phyloP scores from a whole-genome alignment of 441 rosid species.

The Monsonia emarginata region DNA sequence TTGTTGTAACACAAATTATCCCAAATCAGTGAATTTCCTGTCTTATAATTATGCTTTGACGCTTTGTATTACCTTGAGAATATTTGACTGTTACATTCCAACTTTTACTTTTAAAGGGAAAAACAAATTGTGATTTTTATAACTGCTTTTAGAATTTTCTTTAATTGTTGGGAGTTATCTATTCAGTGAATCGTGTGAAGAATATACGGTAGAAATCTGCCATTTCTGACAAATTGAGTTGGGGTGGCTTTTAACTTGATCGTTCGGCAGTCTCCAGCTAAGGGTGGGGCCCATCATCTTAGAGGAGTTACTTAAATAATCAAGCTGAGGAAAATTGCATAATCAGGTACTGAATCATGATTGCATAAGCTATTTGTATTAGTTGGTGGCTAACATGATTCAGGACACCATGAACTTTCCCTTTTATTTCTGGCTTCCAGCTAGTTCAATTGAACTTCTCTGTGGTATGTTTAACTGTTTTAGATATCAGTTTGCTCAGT shows the following conservation, averaged over 20 bases:
- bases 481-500: background rate
- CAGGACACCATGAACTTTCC: background rate
- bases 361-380: background rate
- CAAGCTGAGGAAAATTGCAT: background rate
- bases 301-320: background rate
- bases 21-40: background rate
- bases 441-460: background rate
- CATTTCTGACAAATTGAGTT: background rate
- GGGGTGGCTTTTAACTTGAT: background rate
- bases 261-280: background rate
- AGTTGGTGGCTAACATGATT: background rate
- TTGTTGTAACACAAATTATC: background rate
- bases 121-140: background rate
- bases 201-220: background rate
- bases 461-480: background rate
- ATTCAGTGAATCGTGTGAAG: background rate
- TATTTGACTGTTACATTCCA: background rate
- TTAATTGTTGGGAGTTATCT: background rate
- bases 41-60: background rate
- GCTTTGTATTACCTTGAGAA: background rate
- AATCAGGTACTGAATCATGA: background rate
- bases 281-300: constrained; percentile 1
- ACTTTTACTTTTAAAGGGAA: background rate
- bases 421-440: background rate
- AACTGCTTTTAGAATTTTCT: background rate